Conservation (phyloP, 2,329 filamentous ascomycete species). For the Botrytis byssoidea region DNA sequence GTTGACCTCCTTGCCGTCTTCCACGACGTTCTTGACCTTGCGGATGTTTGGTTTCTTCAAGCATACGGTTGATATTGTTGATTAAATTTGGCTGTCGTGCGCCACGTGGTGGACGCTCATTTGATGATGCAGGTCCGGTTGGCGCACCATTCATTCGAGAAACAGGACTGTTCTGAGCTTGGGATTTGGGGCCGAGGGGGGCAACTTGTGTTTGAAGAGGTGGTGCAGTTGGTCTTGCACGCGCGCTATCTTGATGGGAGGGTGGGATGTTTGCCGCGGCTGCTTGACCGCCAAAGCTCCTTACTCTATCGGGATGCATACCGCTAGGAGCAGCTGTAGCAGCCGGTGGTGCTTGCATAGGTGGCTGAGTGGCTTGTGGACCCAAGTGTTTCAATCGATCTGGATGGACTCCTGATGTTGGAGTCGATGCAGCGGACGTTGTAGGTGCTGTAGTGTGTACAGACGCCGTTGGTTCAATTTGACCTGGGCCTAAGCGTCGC, state of each 20-base stretch:
- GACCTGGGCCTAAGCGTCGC: constrained; percentile 32
- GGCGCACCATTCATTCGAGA: constrained; percentile 34
- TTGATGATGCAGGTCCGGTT: constrained; percentile 39
- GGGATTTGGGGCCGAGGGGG: constrained; percentile 38
- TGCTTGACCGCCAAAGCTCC: constrained; percentile 32
- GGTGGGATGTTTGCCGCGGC: constrained; percentile 34
- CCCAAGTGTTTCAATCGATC: constrained; percentile 50
- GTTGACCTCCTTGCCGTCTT: constrained; percentile 44
- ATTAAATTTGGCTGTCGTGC: constrained; percentile 57
- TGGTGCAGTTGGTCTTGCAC: constrained; percentile 38
- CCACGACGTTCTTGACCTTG: constrained; percentile 40
- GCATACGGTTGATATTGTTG: constrained; percentile 46
- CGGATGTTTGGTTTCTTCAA: constrained; percentile 46
- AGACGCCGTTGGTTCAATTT: constrained; percentile 29
- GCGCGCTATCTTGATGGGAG: constrained; percentile 38
- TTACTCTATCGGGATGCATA: constrained; percentile 39
- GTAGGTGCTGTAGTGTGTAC: constrained; percentile 32
- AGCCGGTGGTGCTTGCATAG: constrained; percentile 40
- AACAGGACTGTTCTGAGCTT: constrained; percentile 33
- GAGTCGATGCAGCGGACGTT: constrained; percentile 32
- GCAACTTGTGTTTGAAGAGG: constrained; percentile 33
- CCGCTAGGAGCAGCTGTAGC: constrained; percentile 35
- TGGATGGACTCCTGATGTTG: constrained; percentile 33
- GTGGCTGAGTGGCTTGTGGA: constrained; percentile 35
- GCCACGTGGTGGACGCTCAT: constrained; percentile 37